Base-by-base conservation (phyloP, 176 grass and related monocot species). In the Juncus effusus region DNA sequence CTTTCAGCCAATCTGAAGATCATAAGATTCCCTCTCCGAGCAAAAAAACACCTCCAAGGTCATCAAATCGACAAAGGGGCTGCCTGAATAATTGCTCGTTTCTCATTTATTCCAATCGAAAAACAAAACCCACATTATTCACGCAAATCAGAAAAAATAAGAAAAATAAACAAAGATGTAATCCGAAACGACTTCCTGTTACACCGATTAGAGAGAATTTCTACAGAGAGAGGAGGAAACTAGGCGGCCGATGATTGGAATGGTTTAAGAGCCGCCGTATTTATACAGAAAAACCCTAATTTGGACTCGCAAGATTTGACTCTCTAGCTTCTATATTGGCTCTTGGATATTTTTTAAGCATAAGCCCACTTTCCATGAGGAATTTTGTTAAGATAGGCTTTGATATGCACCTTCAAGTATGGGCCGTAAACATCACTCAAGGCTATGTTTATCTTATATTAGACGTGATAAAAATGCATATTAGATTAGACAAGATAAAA, bases 1-100 rank as follows among this genome's bases (percentile, higher is more conserved):
- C 76, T 3, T 82, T 94, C 90, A 73, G 64, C 90, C 0, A 40
- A 83, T 79, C 90, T 94, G 82, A 94, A 94, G 85, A 94, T 63
- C 73, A 80, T 4, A 94, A 94, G 79, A 51, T 54, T 78, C 71
- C 1, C 0, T 88, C 47, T 94, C 69, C 84, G 89, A 85, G 81
- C 82, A 87, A 94, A 77, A 80, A 61, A 94, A 85, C 82, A 85
- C 89, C 84, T 87, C 82, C 82, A 85, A 79, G 88, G 85, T 67
- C 85, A 94, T 78, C 59, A 2, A 55, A 36, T 54, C 12, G 84
- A 78, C 82, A 85, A 80, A 88, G 73, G 73, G 85, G 85, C 79
- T 94, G 89, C 85, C 89, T 88, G 84, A 94, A 74, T 75, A 69
- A 44, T 80, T 55, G 76, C 85, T 94, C 85, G 79, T 82, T 64